Conservation (phyloP, 179 eudicot species). For the Beta lomatogona region DNA sequence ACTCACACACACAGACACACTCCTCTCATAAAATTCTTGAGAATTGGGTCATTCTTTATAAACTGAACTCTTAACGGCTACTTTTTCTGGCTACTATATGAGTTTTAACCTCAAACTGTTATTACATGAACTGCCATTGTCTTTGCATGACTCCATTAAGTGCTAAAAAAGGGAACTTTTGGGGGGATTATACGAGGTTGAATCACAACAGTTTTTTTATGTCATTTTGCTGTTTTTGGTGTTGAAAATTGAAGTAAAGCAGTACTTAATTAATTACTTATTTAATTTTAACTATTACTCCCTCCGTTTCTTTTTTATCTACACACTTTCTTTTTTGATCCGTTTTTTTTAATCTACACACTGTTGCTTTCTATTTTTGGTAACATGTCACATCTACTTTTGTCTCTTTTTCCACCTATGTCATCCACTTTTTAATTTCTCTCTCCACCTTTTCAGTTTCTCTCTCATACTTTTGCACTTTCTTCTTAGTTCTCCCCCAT, state of each 20-base stretch:
- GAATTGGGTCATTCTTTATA: background rate
- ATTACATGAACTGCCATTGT: background rate
- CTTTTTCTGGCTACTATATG: background rate
- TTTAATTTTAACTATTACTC: background rate
- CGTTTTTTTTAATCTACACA: too few species aligned
- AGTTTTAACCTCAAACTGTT: background rate
- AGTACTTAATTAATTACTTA: background rate
- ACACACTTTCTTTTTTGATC: too few species aligned
- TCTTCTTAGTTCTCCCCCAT: too few species aligned
- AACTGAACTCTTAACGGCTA: constrained; percentile 9
- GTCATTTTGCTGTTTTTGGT: constrained; percentile 15
- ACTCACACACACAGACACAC: background rate
- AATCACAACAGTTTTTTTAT: background rate
- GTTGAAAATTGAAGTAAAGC: background rate
- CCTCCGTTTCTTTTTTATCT: too few species aligned
- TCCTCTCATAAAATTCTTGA: background rate
- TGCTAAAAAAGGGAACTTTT: background rate
- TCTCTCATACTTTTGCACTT: too few species aligned
- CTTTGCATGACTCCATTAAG: background rate
- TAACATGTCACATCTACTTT: too few species aligned
- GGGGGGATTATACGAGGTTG: constrained; percentile 19
- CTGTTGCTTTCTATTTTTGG: too few species aligned
- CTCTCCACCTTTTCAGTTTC: too few species aligned
- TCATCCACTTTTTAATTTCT: too few species aligned
- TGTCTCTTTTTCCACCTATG: too few species aligned